These are phyloP conservation scores for Mrakia blollopis DNA, from an alignment of 768 basidiomycete species.

Conservation along the genomic window DNA sequence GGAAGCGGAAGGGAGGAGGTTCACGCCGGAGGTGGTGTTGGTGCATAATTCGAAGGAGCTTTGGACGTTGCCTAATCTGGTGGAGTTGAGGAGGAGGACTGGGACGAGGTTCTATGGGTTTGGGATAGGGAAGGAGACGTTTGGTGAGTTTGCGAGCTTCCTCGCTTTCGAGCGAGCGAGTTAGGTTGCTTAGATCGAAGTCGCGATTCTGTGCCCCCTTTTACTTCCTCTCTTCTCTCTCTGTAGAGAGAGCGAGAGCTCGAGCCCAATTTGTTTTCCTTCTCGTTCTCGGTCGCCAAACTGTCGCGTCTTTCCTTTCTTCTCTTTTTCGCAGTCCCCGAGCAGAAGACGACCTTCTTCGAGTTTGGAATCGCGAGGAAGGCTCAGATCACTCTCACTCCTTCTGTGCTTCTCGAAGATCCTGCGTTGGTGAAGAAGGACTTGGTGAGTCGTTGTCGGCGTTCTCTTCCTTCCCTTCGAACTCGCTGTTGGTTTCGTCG, in stretches of 20 bases:
- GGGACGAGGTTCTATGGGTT: not conserved
- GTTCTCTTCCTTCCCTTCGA: not conserved
- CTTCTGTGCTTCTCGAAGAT: not conserved
- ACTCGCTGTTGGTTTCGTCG: not conserved
- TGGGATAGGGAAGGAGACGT: not conserved
- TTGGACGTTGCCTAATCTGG: not conserved
- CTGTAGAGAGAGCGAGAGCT: not conserved
- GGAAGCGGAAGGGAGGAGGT: not conserved
- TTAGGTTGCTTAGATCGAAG: no score
- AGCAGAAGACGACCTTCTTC: not conserved
- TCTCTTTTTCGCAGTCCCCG: not conserved
- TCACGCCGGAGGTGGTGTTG: not conserved
- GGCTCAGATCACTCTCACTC: not conserved
- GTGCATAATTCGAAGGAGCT: not conserved
- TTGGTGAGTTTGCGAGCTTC: not conserved
- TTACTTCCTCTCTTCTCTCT: not conserved
- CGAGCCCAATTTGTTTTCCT: no score
- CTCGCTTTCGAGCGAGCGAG: no score
- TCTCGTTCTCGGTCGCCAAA: not conserved
- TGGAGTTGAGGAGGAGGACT: not conserved
- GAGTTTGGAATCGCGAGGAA: not conserved
- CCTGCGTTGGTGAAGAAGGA: constrained; percentile 4
- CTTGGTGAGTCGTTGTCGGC: not conserved
- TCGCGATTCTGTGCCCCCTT: no score
- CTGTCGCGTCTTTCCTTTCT: not conserved